Evolutionary conservation across 2,329 filamentous ascomycete genomes (phyloP), one percentile per base, ranked within the genome.

Genomic region (Harringtonia lauricola): DNA sequence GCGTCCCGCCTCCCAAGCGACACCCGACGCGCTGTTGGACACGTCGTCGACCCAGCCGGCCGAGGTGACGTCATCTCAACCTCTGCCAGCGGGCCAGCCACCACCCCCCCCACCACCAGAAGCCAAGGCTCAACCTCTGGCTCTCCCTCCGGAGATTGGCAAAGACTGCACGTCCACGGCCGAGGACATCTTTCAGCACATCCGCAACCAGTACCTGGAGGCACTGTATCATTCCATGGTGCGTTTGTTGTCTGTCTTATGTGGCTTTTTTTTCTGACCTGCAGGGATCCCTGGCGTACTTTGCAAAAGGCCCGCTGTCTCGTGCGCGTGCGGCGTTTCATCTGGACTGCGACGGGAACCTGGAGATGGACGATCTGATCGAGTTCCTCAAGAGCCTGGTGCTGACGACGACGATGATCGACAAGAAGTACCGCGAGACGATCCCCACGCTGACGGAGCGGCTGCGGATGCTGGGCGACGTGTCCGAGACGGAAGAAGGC

Each of bases 301-400:
- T 90, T 60, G 81, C 81, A 18, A 92, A 92, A 64, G 86, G 85
- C 1, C 83, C 86, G 2, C 65, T 92, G 18, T 86, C 85, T 36
- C 74, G 84, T 52, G 81, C 83, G 37, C 75, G 85, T 47, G 82
- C 81, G 38, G 74, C 79, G 14, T 86, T 86, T 49, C 76, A 80
- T 45, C 63, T 78, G 14, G 73, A 79, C 48, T 73, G 74, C 41
- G 76, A 81, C 56, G 65, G 72, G 8, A 74, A 70, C 19, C 62
- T 81, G 18, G 69, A 79, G 34, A 76, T 81, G 60, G 63, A 65
- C 21, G 76, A 86, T 40, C 64, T 89, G 17, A 68, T 83, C 9
- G 66, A 71, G 1, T 88, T 86, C 52, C 58, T 90, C n/a, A 78
- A 81, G 52, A 71, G 71, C 40, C 71, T 86, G 45, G 64, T 85